Conservation (phyloP, 441 rosid species). For the Gossypium trilobum region DNA sequence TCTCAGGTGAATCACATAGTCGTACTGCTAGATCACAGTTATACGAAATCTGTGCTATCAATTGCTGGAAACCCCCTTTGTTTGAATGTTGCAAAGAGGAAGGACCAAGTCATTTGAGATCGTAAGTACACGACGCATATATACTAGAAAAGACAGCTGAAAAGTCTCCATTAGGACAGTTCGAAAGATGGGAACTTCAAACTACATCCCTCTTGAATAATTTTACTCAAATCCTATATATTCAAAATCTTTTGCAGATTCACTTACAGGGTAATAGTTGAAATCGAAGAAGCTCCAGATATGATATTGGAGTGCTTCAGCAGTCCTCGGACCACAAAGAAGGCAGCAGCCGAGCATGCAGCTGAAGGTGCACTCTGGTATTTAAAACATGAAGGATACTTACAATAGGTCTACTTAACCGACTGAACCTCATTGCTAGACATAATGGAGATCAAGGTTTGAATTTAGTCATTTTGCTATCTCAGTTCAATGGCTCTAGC, state of each 20-base stretch:
- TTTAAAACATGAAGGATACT: slow-evolving; percentile 41
- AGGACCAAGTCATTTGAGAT: slow-evolving; percentile 70
- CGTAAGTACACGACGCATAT: slow-evolving; percentile 34
- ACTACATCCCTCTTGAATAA: neutral
- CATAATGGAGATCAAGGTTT: neutral
- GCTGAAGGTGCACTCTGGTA: slow-evolving; percentile 84
- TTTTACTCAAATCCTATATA: neutral
- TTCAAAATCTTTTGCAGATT: slow-evolving; percentile 43
- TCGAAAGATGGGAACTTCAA: neutral
- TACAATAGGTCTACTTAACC: slow-evolving; percentile 10
- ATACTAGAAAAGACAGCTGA: neutral
- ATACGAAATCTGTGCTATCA: slow-evolving; percentile 57
- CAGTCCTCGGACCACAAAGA: slow-evolving; percentile 46
- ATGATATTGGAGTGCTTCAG: slow-evolving; percentile 58
- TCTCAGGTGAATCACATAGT: slow-evolving; percentile 36
- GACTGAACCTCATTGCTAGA: neutral
- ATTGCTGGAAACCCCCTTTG: slow-evolving; percentile 65
- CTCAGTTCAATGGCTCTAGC: neutral
- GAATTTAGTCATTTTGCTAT: neutral
- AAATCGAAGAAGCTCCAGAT: slow-evolving; percentile 44
- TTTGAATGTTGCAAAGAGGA: slow-evolving; percentile 67
- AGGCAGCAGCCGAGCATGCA: slow-evolving; percentile 76
- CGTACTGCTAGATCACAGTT: slow-evolving; percentile 53
- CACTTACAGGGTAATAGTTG: slow-evolving; percentile 47
- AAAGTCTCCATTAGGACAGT: neutral